Percentiles rank a stretch among this genome's conserved stretches.
These are phyloP conservation scores for Grosmannia penicillata DNA, from an alignment of 2,329 filamentous ascomycete genomes.

Conservation along the genomic window DNA sequence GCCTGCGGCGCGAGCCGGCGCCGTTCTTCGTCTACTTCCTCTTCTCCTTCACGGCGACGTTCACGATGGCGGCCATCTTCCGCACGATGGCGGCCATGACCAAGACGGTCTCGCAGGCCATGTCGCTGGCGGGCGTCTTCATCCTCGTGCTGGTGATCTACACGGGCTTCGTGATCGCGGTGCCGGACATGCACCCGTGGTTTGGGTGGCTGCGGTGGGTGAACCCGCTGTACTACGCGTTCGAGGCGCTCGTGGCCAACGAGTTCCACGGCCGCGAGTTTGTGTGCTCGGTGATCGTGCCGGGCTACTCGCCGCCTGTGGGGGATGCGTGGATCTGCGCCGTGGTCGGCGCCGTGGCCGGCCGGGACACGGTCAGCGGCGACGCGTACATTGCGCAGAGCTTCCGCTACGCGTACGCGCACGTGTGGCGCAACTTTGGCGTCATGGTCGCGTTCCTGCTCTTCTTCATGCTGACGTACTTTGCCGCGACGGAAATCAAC, in stretches of 20 bases:
- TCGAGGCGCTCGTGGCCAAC: constrained; percentile 68
- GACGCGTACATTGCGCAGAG: constrained; percentile 38
- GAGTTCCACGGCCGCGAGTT: constrained; percentile 60
- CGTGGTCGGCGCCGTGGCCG: constrained; percentile 39
- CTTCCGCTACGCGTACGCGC: constrained; percentile 44
- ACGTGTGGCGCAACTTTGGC: constrained; percentile 55
- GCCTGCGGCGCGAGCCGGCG: constrained; percentile 57
- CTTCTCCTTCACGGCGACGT: constrained; percentile 55
- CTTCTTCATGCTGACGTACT: constrained; percentile 40
- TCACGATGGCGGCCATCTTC: constrained; percentile 80
- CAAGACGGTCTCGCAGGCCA: constrained; percentile 49
- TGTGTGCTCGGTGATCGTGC: constrained; percentile 26
- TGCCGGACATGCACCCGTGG: constrained; percentile 60
- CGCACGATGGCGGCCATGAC: constrained; percentile 62
- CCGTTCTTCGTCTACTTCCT: constrained; percentile 79
- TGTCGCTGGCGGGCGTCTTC: constrained; percentile 42
- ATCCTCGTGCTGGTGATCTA: constrained; percentile 53
- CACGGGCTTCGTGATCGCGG: constrained; percentile 51
- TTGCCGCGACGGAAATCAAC: constrained; percentile 35
- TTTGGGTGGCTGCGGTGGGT: constrained; percentile 71
- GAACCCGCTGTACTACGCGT: constrained; percentile 64
- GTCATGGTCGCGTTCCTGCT: constrained; percentile 36
- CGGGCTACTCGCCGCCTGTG: constrained; percentile 21
- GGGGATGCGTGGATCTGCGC: constrained; percentile 36
- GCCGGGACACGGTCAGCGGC: constrained; percentile 36